Conservation (phyloP, 2,329 filamentous ascomycete species). For the Cladosporium austrohemisphaericum region DNA sequence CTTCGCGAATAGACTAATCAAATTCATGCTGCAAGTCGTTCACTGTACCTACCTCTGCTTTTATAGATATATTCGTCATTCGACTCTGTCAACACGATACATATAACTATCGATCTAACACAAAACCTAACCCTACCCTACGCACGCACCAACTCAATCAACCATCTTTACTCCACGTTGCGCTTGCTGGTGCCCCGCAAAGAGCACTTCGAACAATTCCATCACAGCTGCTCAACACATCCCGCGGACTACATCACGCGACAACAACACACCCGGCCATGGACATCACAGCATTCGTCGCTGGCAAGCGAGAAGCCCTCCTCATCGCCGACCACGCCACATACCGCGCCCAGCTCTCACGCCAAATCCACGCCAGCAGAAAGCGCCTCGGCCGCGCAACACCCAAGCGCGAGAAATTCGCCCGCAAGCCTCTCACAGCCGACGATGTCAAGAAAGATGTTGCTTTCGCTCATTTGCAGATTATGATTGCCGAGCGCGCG, state of each 20-base stretch:
- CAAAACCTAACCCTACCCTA: too few species aligned
- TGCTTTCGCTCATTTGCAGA: slow-evolving; percentile 75
- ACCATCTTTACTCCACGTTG: slow-evolving; percentile 1
- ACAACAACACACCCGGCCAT: slow-evolving; percentile 47
- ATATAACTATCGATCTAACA: too few species aligned
- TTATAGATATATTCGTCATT: too few species aligned
- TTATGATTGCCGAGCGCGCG: slow-evolving; percentile 83
- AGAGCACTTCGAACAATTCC: background rate
- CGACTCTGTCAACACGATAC: too few species aligned
- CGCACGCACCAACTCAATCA: background rate
- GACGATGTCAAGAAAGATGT: slow-evolving; percentile 70
- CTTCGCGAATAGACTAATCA: too few species aligned
- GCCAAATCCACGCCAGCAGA: slow-evolving; percentile 75
- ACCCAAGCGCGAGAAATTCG: slow-evolving; percentile 82
- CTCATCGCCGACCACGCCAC: slow-evolving; percentile 84
- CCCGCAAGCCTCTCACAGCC: slow-evolving; percentile 67
- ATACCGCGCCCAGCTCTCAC: slow-evolving; percentile 75
- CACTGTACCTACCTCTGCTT: too few species aligned
- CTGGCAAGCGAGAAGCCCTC: slow-evolving; percentile 76
- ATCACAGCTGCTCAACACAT: background rate
- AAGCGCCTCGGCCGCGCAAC: slow-evolving; percentile 82
- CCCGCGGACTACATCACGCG: background rate
- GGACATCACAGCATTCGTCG: slow-evolving; percentile 85
- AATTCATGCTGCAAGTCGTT: too few species aligned
- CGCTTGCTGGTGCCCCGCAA: slow-evolving; percentile 1